phyloP scores from a whole-genome alignment of 441 rosid species.

The Corymbia calophylla region DNA sequence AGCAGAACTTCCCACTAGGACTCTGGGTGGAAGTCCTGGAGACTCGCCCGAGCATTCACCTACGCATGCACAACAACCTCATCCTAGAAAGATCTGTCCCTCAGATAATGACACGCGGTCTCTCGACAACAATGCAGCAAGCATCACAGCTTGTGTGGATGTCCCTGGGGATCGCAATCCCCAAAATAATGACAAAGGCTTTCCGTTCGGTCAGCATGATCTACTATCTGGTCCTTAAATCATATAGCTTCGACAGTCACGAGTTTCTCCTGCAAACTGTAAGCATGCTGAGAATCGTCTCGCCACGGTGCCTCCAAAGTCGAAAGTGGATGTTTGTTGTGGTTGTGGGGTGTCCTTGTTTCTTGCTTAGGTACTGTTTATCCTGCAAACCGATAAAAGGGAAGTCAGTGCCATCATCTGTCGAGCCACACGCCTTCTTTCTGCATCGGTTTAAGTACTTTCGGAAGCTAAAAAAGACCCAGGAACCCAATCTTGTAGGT shows the following conservation, averaged over 20 bases:
- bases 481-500: background rate
- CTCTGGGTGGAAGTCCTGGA: conserved; percentile 14
- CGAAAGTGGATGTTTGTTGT: background rate
- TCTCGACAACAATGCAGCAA: conserved; percentile 22
- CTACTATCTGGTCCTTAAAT: background rate
- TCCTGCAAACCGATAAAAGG: background rate
- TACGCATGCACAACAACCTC: background rate
- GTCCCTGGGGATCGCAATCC: conserved; percentile 15
- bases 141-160: conserved; percentile 44
- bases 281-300: background rate
- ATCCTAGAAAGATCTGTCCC: background rate
- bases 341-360: background rate
- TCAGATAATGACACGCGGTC: conserved; percentile 4
- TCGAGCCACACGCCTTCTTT: background rate
- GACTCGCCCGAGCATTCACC: conserved; percentile 13
- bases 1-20: conserved; percentile 11
- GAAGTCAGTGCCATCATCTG: background rate
- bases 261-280: background rate
- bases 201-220: background rate
- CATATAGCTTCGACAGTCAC: background rate
- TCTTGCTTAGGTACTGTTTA: background rate
- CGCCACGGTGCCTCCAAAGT: background rate
- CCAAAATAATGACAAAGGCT: background rate
- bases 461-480: background rate
- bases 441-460: background rate